These are phyloP conservation scores for Boletus bicolor DNA, from an alignment of 768 basidiomycete genomes.

Conservation along the genomic window DNA sequence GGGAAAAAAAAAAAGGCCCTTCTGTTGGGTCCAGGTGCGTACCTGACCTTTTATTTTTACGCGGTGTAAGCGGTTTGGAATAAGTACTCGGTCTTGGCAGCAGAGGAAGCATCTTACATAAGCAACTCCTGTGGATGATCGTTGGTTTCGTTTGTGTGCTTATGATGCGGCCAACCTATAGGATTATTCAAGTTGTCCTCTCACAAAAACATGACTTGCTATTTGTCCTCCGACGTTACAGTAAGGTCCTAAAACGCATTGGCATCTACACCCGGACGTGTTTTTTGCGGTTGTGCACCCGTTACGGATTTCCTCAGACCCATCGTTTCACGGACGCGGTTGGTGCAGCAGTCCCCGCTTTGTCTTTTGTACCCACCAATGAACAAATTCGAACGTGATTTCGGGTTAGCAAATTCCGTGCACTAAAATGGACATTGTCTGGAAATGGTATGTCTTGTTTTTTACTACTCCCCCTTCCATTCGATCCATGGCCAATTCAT, in stretches of 20 bases:
- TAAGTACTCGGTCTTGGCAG: too few species aligned
- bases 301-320: neutral
- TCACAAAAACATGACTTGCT: neutral
- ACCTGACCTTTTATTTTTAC: neutral
- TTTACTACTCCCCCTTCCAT: neutral
- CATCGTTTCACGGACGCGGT: neutral
- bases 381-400: constrained; percentile 9
- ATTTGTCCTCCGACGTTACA: neutral
- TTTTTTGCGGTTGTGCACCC: neutral
- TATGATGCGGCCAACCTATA: too few species aligned
- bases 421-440: constrained; percentile 11
- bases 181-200: neutral
- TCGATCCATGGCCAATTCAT: neutral
- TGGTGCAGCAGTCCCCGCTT: neutral
- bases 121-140: neutral
- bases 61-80: too few species aligned
- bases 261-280: neutral
- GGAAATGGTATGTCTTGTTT: constrained; percentile 24
- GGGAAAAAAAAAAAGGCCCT: too few species aligned
- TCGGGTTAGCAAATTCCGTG: neutral
- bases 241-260: neutral
- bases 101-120: constrained; percentile 12
- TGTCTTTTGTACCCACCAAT: neutral
- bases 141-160: too few species aligned
- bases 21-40: neutral